Conservation (phyloP, 176 grass and related monocot species). For the Secale cereale region DNA sequence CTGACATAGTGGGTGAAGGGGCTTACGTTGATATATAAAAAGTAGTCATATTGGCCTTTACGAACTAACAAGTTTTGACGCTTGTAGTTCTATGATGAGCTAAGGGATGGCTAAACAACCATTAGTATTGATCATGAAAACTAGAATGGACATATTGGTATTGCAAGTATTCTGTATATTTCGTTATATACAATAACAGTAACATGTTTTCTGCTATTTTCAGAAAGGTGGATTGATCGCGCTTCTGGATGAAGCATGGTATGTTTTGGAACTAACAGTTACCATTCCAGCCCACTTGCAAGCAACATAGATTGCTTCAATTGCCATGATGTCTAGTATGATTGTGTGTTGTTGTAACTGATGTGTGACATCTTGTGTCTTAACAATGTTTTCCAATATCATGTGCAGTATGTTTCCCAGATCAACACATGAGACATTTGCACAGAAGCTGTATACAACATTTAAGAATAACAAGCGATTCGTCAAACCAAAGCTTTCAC, state of each 20-base stretch:
- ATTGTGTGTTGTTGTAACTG: conserved; percentile 15
- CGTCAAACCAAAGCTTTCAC: conserved; percentile 92
- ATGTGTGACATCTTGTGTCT: conserved; percentile 27
- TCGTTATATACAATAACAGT: neutral
- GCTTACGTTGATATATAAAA: neutral
- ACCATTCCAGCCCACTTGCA: conserved; percentile 12
- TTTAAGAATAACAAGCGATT: conserved; percentile 95
- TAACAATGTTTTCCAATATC: conserved; percentile 29
- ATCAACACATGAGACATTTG: conserved; percentile 99
- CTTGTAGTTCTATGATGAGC: conserved; percentile 21
- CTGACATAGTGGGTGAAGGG: neutral
- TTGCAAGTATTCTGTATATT: conserved; percentile 1
- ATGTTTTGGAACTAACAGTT: conserved; percentile 39
- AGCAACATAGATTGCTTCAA: conserved; percentile 15
- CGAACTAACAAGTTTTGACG: neutral
- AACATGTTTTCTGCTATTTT: conserved; percentile 42
- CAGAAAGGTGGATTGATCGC: conserved; percentile 99
- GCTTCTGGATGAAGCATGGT: conserved; percentile 99
- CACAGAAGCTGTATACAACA: conserved; percentile 89
- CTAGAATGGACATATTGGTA: neutral
- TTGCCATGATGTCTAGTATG: neutral
- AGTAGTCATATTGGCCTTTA: conserved; percentile 15
- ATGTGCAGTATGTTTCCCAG: conserved; percentile 94
- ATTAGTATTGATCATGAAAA: conserved; percentile 22
- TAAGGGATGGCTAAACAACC: neutral